Evolutionary conservation across 306 rosid genomes (phyloP).

Genomic region (Lithocarpus polystachyus): DNA sequence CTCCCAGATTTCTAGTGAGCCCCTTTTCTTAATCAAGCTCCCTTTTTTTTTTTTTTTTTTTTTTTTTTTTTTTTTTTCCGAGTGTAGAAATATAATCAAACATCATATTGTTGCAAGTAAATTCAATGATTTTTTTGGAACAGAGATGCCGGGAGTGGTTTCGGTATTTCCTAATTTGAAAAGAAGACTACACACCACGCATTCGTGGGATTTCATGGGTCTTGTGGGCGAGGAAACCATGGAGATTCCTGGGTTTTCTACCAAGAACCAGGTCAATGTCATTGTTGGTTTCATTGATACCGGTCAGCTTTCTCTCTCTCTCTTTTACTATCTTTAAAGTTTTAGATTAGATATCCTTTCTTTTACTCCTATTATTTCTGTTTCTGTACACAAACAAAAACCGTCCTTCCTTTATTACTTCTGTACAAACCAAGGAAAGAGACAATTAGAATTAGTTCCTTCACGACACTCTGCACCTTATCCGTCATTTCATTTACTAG

Average conservation of each 20-base stretch:
- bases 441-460: constrained; percentile 3
- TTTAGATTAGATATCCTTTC: neutral
- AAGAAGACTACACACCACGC: constrained; percentile 72
- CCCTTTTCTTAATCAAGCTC: neutral
- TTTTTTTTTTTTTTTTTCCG: neutral
- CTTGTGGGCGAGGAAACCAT: constrained; percentile 48
- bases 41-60: neutral
- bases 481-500: constrained; percentile 14
- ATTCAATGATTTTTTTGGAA: neutral
- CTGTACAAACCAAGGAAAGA: neutral
- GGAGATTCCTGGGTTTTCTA: constrained; percentile 48
- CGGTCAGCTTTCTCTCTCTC: constrained; percentile 32
- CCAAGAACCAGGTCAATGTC: constrained; percentile 62
- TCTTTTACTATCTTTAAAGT: neutral
- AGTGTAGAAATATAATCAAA: neutral
- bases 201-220: constrained; percentile 86
- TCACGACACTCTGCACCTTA: constrained; percentile 8
- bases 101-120: neutral
- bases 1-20: constrained; percentile 57
- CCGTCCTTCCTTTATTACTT: constrained; percentile 14
- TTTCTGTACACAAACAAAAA: neutral
- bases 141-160: constrained; percentile 71
- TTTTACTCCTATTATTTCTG: constrained; percentile 10
- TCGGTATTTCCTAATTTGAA: constrained; percentile 71
- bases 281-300: constrained; percentile 76